Evolutionary conservation across 805 yeast genomes (phyloP).

Genomic region (Torulaspora quercuum): DNA sequence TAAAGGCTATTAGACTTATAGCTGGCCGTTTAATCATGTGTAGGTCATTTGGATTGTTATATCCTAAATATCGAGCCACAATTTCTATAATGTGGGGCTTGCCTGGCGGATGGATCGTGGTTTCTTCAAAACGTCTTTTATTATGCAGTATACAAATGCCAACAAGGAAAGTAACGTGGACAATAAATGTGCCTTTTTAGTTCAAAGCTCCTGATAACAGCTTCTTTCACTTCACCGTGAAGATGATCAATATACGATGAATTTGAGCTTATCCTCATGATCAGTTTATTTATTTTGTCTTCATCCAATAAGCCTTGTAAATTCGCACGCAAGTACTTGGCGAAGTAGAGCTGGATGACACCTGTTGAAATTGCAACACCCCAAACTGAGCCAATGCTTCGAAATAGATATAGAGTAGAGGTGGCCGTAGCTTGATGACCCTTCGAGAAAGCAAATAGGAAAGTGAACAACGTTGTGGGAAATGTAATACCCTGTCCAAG

Average conservation of each 20-base stretch:
- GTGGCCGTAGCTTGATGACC: constrained; percentile 41
- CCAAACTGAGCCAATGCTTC: constrained; percentile 43
- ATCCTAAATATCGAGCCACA: constrained; percentile 1
- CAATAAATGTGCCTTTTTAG: constrained; percentile 15
- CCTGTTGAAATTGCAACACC: constrained; percentile 35
- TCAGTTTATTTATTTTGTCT: constrained; percentile 11
- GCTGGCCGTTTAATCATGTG: background rate
- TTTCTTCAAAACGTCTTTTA: constrained; percentile 12
- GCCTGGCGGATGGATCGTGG: constrained; percentile 1
- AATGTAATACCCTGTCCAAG: constrained; percentile 41
- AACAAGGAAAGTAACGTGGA: constrained; percentile 13
- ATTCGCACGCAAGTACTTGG: constrained; percentile 6
- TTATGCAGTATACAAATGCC: constrained; percentile 12
- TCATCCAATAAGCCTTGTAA: constrained; percentile 13
- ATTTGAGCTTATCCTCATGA: constrained; percentile 14
- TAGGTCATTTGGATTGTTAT: background rate
- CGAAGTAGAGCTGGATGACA: constrained; percentile 15
- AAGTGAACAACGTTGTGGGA: constrained; percentile 39
- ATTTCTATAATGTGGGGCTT: background rate
- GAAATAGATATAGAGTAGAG: constrained; percentile 39
- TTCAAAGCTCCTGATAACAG: constrained; percentile 18
- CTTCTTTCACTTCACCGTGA: constrained; percentile 11
- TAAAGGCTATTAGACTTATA: background rate
- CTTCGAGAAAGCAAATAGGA: constrained; percentile 36
- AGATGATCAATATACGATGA: constrained; percentile 16